Evolutionary conservation across 352 stramenopile species (phyloP).

Genomic region (Phytophthora multivora): DNA sequence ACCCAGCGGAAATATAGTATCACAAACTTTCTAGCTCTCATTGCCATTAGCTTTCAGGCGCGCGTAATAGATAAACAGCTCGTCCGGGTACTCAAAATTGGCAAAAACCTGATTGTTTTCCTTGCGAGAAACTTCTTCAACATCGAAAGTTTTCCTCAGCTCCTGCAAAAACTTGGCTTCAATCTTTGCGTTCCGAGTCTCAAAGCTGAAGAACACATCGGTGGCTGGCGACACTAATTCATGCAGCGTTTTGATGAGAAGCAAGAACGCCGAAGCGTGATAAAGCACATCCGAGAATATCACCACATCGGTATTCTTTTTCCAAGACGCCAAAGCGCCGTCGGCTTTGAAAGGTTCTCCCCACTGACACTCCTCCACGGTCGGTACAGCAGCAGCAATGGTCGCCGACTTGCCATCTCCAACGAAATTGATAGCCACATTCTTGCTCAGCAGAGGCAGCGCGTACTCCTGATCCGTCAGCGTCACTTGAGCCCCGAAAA

Average conservation of each 20-base stretch:
- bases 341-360: constrained; percentile 30
- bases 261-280: constrained; percentile 38
- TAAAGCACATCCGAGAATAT: constrained; percentile 64
- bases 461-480: constrained; percentile 60
- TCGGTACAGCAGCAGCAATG: constrained; percentile 15
- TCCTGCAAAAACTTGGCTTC: constrained; percentile 47
- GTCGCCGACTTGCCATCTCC: not conserved
- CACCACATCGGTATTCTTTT: constrained; percentile 38
- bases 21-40: constrained; percentile 9
- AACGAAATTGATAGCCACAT: constrained; percentile 50
- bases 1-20: constrained; percentile 24
- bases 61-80: constrained; percentile 53
- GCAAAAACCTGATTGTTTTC: constrained; percentile 30
- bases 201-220: constrained; percentile 50
- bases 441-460: constrained; percentile 53
- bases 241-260: constrained; percentile 44
- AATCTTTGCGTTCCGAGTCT: constrained; percentile 45
- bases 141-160: constrained; percentile 33
- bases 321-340: constrained; percentile 31
- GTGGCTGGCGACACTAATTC: constrained; percentile 29
- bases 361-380: constrained; percentile 48
- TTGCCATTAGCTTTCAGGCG: constrained; percentile 19
- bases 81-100: constrained; percentile 44
- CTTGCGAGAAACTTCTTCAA: constrained; percentile 24
- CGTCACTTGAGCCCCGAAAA: constrained; percentile 44